Conservation (phyloP, 1,284 basidiomycete genomes). For the Caloboletus firmus region DNA sequence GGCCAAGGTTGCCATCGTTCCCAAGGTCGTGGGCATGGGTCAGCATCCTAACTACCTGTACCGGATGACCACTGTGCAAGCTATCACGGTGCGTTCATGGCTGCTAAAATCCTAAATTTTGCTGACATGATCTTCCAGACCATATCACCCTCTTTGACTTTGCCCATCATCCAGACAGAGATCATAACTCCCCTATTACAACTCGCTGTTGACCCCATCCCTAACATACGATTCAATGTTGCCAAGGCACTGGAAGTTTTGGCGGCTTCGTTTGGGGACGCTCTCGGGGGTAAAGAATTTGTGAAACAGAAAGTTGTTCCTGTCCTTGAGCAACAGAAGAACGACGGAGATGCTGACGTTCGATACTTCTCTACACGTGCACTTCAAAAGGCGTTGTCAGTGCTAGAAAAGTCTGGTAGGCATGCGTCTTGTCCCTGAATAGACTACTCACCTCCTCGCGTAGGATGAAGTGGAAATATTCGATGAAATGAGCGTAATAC, state of each 20-base stretch:
- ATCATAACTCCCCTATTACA: constrained; percentile 86
- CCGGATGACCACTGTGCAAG: constrained; percentile 99
- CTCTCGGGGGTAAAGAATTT: constrained; percentile 75
- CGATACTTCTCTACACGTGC: constrained; percentile 80
- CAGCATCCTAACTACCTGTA: constrained; percentile 97
- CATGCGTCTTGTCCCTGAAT: background rate
- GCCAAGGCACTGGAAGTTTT: constrained; percentile 92
- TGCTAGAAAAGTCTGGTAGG: constrained; percentile 32
- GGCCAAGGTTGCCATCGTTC: constrained; percentile 93
- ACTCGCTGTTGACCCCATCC: constrained; percentile 90
- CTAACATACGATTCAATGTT: constrained; percentile 99
- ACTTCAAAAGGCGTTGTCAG: constrained; percentile 54
- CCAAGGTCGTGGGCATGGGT: constrained; percentile 98
- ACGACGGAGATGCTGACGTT: constrained; percentile 94
- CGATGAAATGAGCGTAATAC: constrained; percentile 32
- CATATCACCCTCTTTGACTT: constrained; percentile 89
- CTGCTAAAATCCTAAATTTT: constrained; percentile 1
- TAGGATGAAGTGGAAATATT: constrained; percentile 27
- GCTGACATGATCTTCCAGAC: constrained; percentile 54
- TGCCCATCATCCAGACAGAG: constrained; percentile 83
- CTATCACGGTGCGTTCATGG: constrained; percentile 78
- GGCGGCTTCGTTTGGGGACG: constrained; percentile 65
- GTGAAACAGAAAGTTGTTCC: constrained; percentile 77
- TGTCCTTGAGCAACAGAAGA: constrained; percentile 83
- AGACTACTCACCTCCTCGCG: background rate